Base-by-base conservation (phyloP, 495 filamentous ascomycete genomes). In the Elaphomyces granulatus region DNA sequence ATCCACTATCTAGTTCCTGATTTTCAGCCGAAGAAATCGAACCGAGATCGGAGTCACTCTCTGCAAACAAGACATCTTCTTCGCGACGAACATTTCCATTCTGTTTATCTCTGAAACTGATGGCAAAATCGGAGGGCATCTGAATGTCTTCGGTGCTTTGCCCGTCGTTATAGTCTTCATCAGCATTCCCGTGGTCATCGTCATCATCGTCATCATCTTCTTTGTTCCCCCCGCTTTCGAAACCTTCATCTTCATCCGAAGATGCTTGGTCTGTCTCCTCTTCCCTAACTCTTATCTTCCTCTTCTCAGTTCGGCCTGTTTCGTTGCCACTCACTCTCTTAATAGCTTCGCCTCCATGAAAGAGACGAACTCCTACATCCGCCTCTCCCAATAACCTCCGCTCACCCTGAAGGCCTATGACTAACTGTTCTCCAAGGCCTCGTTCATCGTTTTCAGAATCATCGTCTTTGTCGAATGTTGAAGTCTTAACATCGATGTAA, bases 1-100 rank as follows among this genome's bases (percentile, higher is more conserved):
- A 53, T 15, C 64, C 76, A 45, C 79, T 76, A 18, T 86, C 75
- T 2, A 80, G 45, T 14, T 72, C 66, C 37, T 72, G 67, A 20
- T 76, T 74, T 9, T 74, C 76, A 3, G 66, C 78, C 2, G 71
- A 73, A n/a, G 81, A 92, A 26, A 94, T 60, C 10, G 90, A 95
- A 9, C 90, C 90, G 2, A 96, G 64, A 55, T 96, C 92, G 4
- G 88, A 95, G 52, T 98, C 90, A 50, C 82, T 90, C 50, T 96
- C 87, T 1, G 88, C 87, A 57, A 94, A 98, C n/a, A 74, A 81
- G 45, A 94, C 43, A 38, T 77, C 74, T 23, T 78, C 75, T 9
- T 67, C 61, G 6, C 52, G 63, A 7, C 57, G 69, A 4, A 23
- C 23, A 2, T 49, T 52, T 37, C 55, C 64, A 26, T 64, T 60